Conservation (phyloP, 1,139 yeast genomes). For the Blastobotrys serpentis region DNA sequence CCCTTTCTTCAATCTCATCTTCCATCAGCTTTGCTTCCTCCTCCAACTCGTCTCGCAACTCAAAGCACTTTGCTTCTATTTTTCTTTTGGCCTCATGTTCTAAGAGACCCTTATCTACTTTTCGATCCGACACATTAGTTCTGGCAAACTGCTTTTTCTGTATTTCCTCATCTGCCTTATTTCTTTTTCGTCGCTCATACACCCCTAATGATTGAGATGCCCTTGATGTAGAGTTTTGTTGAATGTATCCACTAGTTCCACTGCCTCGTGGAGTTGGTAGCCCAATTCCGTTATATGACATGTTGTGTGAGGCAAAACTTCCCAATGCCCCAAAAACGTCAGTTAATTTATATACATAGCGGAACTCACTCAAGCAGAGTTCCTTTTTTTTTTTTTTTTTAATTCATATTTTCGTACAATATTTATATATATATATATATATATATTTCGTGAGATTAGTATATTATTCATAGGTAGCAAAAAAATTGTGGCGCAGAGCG, state of each 20-base stretch:
- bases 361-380: no score
- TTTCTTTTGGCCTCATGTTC: conserved; percentile 50
- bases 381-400: neutral
- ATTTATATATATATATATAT: no score
- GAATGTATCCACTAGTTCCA: conserved; percentile 71
- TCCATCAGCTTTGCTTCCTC: conserved; percentile 43
- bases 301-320: conserved; percentile 25
- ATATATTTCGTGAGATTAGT: no score
- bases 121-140: conserved; percentile 29
- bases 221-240: conserved; percentile 47
- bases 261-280: conserved; percentile 64
- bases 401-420: no score
- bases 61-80: conserved; percentile 56
- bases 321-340: neutral
- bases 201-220: conserved; percentile 37
- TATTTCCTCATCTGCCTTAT: conserved; percentile 23
- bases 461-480: conserved; percentile 29
- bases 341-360: neutral
- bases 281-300: conserved; percentile 72
- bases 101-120: conserved; percentile 42
- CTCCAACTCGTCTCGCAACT: conserved; percentile 55
- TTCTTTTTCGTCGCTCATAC: conserved; percentile 39
- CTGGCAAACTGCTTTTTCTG: conserved; percentile 26
- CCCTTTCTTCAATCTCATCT: conserved; percentile 36
- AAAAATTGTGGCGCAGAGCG: conserved; percentile 56